A percentile compares a stretch with the other conserved stretches of the same genome.
phyloP scores from a whole-genome alignment of 495 filamentous ascomycete species.

The Coniosporium apollinis region DNA sequence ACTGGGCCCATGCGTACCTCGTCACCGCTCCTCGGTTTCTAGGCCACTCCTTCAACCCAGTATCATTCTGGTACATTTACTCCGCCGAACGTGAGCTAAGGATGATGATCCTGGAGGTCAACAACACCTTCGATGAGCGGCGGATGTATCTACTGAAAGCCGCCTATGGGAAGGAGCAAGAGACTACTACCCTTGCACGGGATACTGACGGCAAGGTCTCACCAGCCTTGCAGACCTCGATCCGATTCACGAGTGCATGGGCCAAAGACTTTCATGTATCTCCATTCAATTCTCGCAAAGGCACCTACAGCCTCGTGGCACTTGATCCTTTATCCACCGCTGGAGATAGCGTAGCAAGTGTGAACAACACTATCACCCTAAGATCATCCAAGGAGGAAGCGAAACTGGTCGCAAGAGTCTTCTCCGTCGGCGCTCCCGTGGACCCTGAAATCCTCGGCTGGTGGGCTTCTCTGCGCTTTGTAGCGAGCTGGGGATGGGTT shows the following conservation, averaged over 20 bases:
- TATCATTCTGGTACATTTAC: slow-evolving; percentile 73
- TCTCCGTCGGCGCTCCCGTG: slow-evolving; percentile 29
- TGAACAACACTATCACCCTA: slow-evolving; percentile 40
- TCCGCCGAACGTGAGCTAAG: slow-evolving; percentile 36
- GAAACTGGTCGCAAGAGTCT: slow-evolving; percentile 38
- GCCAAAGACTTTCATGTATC: slow-evolving; percentile 60
- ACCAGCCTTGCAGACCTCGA: background rate
- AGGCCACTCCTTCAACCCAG: slow-evolving; percentile 58
- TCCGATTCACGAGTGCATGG: slow-evolving; percentile 33
- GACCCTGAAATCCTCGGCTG: slow-evolving; percentile 30
- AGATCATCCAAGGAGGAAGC: slow-evolving; percentile 34
- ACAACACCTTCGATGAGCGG: slow-evolving; percentile 63
- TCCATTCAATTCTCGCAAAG: slow-evolving; percentile 50
- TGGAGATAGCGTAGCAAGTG: slow-evolving; percentile 20
- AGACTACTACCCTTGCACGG: background rate
- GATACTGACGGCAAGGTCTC: background rate
- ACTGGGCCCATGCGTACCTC: slow-evolving; percentile 49
- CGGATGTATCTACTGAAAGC: slow-evolving; percentile 39
- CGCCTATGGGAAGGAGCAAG: background rate
- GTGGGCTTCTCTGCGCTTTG: slow-evolving; percentile 28
- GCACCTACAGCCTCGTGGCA: slow-evolving; percentile 38
- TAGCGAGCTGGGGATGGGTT: slow-evolving; percentile 43
- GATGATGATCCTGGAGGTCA: slow-evolving; percentile 58
- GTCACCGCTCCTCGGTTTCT: slow-evolving; percentile 51
- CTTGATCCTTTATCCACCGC: slow-evolving; percentile 33